These are phyloP conservation scores for Trametes villosa DNA, from an alignment of 768 basidiomycete species.

Conservation along the genomic window DNA sequence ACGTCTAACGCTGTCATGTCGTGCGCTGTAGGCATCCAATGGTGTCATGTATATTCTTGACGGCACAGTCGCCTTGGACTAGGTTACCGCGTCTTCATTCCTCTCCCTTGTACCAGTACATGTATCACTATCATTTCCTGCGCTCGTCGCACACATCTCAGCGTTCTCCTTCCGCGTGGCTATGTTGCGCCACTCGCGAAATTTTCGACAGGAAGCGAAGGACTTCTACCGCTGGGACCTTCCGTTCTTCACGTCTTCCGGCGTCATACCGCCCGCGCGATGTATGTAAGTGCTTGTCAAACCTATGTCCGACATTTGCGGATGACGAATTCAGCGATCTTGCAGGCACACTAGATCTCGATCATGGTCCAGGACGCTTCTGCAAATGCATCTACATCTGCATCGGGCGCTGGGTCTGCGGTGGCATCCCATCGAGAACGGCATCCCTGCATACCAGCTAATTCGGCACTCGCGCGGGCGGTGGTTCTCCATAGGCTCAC, in stretches of 20 bases:
- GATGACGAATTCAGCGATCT: slow-evolving; percentile 1
- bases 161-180: background rate
- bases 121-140: slow-evolving; percentile 4
- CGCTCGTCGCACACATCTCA: background rate
- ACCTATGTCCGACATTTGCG: slow-evolving; percentile 14
- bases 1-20: slow-evolving; percentile 19
- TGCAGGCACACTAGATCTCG: slow-evolving; percentile 1
- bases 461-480: background rate
- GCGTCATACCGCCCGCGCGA: background rate
- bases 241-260: background rate
- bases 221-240: background rate
- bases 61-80: slow-evolving; percentile 47
- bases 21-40: slow-evolving; percentile 49
- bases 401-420: background rate
- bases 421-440: background rate
- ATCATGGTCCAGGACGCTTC: background rate
- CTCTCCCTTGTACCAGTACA: slow-evolving; percentile 10
- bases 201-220: background rate
- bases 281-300: background rate
- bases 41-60: slow-evolving; percentile 64
- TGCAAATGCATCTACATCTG: background rate
- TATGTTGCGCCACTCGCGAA: background rate
- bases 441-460: background rate
- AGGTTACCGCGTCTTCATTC: background rate
- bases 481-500: background rate